phyloP scores from a whole-genome alignment of 208 protist species.

The Jaenimonas drosophilae region DNA sequence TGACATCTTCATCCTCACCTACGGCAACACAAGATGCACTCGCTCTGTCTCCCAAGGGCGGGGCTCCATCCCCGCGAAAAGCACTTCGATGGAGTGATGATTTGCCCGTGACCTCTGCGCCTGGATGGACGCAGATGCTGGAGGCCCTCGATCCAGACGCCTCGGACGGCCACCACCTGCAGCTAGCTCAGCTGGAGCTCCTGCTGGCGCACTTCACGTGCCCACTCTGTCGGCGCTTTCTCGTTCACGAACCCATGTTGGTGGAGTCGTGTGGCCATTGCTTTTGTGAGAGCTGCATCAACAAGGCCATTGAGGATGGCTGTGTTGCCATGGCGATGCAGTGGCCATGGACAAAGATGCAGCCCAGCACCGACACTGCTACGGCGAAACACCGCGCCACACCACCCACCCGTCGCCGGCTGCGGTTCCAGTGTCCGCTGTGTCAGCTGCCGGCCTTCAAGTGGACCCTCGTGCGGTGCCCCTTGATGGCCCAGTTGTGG shows the following conservation, averaged over 20 bases:
- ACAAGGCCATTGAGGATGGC: constrained; percentile 45
- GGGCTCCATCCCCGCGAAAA: too few relatives aligned
- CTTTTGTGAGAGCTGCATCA: constrained; percentile 72
- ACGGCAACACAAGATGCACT: too few relatives aligned
- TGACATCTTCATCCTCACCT: too few relatives aligned
- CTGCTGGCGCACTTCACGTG: constrained; percentile 37
- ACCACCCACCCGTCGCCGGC: background rate
- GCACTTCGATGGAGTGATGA: too few relatives aligned
- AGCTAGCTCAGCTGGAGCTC: constrained; percentile 3
- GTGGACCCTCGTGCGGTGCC: constrained; percentile 47
- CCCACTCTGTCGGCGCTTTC: constrained; percentile 27
- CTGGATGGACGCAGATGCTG: too few relatives aligned
- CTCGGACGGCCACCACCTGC: too few relatives aligned
- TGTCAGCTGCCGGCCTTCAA: constrained; percentile 55
- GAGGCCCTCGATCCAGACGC: too few relatives aligned
- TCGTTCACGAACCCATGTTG: constrained; percentile 26
- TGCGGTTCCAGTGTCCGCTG: constrained; percentile 29
- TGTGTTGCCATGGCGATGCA: constrained; percentile 14
- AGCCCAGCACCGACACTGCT: constrained; percentile 1
- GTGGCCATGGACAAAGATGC: constrained; percentile 18
- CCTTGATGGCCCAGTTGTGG: constrained; percentile 32
- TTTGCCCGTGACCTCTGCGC: too few relatives aligned
- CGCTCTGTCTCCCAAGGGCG: too few relatives aligned
- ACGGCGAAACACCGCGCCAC: background rate
- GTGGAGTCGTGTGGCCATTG: constrained; percentile 65